A percentile compares a stretch with the other conserved stretches of the same genome.
Evolutionary conservation across 2,329 filamentous ascomycete genomes (phyloP).

Genomic region (Dactylellina cionopaga): DNA sequence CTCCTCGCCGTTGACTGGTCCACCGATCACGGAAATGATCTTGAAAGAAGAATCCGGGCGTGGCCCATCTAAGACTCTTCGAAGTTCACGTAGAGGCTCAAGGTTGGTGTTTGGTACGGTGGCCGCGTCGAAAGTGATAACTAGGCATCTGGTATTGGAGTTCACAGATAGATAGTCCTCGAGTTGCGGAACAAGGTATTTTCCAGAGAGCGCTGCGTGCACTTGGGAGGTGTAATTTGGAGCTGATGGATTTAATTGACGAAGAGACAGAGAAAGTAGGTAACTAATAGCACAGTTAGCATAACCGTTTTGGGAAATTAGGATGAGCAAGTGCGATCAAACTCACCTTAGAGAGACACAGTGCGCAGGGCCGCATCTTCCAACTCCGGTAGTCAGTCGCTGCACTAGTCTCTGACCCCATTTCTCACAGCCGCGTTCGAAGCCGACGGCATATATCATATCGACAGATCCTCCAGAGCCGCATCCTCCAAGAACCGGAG

Average conservation of each 20-base stretch:
- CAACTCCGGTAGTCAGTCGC: conserved; percentile 37
- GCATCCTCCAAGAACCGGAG: conserved; percentile 43
- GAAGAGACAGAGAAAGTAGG: conserved; percentile 40
- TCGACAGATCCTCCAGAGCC: conserved; percentile 33
- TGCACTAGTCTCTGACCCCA: conserved; percentile 46
- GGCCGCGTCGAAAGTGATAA: conserved; percentile 50
- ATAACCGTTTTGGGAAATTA: neutral
- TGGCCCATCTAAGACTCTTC: conserved; percentile 41
- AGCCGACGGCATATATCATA: conserved; percentile 48
- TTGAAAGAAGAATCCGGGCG: conserved; percentile 36
- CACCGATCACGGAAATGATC: conserved; percentile 47
- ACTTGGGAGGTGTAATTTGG: conserved; percentile 50
- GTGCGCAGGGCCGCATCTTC: conserved; percentile 43
- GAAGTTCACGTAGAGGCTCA: conserved; percentile 46
- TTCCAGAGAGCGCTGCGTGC: conserved; percentile 49
- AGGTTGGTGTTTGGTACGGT: conserved; percentile 50
- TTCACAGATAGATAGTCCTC: conserved; percentile 50
- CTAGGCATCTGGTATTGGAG: conserved; percentile 32
- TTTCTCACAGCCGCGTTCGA: conserved; percentile 50
- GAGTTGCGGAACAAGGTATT: conserved; percentile 48
- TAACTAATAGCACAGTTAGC: conserved; percentile 14
- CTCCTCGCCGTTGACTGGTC: conserved; percentile 34
- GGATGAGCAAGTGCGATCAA: neutral
- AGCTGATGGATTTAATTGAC: conserved; percentile 40
- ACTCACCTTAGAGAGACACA: conserved; percentile 48